These are phyloP conservation scores for Cotoneaster glaucophyllus DNA, from an alignment of 306 rosid species.

Conservation along the genomic window DNA sequence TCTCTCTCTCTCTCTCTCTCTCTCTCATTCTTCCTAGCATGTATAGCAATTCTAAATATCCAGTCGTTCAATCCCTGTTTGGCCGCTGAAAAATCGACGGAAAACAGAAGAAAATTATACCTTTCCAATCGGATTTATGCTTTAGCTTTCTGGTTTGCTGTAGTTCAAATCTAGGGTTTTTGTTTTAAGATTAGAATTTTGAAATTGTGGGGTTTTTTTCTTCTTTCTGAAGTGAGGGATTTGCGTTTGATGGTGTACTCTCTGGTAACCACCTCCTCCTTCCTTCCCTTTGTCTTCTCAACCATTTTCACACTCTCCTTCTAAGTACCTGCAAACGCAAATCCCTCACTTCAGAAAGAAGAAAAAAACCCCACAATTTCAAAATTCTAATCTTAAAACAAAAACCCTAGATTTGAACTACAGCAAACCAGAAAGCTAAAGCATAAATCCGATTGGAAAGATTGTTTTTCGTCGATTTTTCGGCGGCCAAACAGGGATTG, in stretches of 20 bases:
- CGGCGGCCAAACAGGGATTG: background rate
- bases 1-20: no score
- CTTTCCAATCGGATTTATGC: background rate
- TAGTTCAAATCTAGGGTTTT: background rate
- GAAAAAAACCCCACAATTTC: background rate
- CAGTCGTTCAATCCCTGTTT: background rate
- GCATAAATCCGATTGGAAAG: background rate
- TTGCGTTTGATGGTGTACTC: no score
- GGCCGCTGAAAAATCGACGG: background rate
- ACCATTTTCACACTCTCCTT: no score
- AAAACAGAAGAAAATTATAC: no score
- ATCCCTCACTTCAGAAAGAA: background rate
- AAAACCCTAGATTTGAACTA: background rate
- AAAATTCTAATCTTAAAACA: background rate
- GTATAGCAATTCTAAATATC: background rate
- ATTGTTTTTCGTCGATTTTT: background rate
- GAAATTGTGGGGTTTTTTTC: background rate
- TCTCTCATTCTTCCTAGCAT: background rate
- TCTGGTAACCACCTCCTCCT: no score
- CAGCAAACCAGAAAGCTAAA: background rate
- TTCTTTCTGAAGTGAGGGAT: background rate
- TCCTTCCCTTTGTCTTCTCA: no score
- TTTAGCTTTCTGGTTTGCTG: background rate
- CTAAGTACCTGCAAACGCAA: no score
- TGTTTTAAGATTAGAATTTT: background rate